Conservation (phyloP, 2,329 filamentous ascomycete genomes). For the Trichoderma sp. region DNA sequence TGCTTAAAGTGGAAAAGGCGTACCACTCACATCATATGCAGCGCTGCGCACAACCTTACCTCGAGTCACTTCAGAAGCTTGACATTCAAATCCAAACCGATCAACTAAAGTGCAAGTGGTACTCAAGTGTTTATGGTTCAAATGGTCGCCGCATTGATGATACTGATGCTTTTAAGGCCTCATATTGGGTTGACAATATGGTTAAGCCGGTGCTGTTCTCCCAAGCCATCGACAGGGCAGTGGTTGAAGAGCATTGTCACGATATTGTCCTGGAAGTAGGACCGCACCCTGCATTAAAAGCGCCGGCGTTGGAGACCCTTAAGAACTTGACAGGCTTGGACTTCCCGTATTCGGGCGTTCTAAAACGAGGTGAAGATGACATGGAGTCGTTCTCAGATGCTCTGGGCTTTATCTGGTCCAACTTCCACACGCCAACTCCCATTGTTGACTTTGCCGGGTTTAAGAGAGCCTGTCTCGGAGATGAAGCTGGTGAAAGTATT, state of each 20-base stretch:
- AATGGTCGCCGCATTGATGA: neutral
- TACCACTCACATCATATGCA: constrained; percentile 57
- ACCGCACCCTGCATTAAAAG: neutral
- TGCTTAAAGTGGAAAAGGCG: constrained; percentile 49
- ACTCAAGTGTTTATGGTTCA: neutral
- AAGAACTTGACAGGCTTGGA: neutral
- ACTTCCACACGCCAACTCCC: too few species aligned
- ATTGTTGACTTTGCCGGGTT: too few species aligned
- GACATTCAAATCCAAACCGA: neutral
- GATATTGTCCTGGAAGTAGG: neutral
- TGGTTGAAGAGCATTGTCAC: neutral
- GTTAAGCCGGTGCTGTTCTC: neutral
- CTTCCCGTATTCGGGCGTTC: neutral
- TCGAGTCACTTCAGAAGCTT: neutral
- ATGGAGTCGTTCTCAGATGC: too few species aligned
- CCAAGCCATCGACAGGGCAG: neutral
- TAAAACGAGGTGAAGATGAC: neutral
- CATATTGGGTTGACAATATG: neutral
- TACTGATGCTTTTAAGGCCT: neutral
- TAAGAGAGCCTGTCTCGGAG: too few species aligned
- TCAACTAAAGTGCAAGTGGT: too few species aligned
- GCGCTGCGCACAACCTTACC: neutral
- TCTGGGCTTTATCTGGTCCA: too few species aligned
- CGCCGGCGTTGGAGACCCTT: too few species aligned
- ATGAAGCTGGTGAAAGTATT: too few species aligned